phyloP scores from a whole-genome alignment of 441 rosid species.

The Euphorbia schlechtendalii region DNA sequence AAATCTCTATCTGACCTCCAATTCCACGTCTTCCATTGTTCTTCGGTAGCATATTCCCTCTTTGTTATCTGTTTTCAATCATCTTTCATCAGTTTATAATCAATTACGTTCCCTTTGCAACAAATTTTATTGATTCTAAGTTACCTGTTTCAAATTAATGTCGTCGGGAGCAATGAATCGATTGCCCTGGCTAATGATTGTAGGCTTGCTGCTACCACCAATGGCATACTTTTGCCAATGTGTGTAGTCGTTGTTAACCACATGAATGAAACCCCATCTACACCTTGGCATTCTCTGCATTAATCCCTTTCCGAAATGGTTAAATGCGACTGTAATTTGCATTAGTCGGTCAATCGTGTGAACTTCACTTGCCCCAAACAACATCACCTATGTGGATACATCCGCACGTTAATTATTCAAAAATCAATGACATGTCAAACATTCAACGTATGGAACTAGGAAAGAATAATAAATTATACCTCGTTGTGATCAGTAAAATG shows the following conservation, averaged over 20 bases:
- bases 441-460: too few relatives aligned
- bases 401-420: too few relatives aligned
- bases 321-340: too few relatives aligned
- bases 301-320: too few relatives aligned
- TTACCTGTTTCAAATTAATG: background rate
- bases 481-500: slow-evolving; percentile 69
- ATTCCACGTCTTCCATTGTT: slow-evolving; percentile 39
- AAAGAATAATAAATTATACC: too few relatives aligned
- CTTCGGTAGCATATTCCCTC: slow-evolving; percentile 30
- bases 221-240: slow-evolving; percentile 73
- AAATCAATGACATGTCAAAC: too few relatives aligned
- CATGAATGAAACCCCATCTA: slow-evolving; percentile 66
- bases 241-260: too few relatives aligned
- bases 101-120: too few relatives aligned
- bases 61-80: slow-evolving; percentile 32
- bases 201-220: slow-evolving; percentile 60
- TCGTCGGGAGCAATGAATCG: slow-evolving; percentile 52
- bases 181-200: slow-evolving; percentile 66
- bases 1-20: slow-evolving; percentile 52
- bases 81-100: too few relatives aligned
- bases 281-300: slow-evolving; percentile 85
- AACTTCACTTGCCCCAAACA: slow-evolving; percentile 55
- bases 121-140: too few relatives aligned
- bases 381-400: slow-evolving; percentile 67
- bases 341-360: slow-evolving; percentile 34